phyloP scores from a whole-genome alignment of 352 stramenopile genomes.

The Blastocystis sp. region DNA sequence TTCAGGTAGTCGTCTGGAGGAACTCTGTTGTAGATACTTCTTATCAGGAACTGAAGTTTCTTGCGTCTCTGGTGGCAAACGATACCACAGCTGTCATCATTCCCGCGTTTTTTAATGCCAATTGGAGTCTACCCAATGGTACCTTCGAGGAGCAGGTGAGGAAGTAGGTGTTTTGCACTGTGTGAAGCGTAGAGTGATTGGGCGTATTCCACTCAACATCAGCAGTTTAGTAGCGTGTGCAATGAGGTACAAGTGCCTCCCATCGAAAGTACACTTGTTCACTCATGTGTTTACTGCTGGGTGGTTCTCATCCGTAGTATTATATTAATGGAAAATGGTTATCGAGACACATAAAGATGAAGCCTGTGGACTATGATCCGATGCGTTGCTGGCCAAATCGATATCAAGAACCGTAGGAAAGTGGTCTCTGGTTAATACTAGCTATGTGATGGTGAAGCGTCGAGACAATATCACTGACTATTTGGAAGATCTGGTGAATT shows the following conservation, averaged over 20 bases:
- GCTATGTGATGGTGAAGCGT: slow-evolving; percentile 6
- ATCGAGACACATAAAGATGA: neutral
- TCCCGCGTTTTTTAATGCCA: slow-evolving; percentile 37
- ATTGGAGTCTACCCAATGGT: slow-evolving; percentile 4
- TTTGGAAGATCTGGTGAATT: slow-evolving; percentile 11
- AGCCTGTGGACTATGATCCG: neutral
- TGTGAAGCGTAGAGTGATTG: neutral
- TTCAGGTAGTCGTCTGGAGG: neutral
- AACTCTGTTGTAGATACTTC: slow-evolving; percentile 4
- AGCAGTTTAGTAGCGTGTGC: neutral
- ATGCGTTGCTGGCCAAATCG: slow-evolving; percentile 7
- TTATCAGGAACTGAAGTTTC: neutral
- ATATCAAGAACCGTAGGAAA: neutral
- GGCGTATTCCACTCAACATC: slow-evolving; percentile 19
- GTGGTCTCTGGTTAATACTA: neutral
- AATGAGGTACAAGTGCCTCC: neutral
- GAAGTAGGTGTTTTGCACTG: neutral
- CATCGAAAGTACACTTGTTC: slow-evolving; percentile 14
- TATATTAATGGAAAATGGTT: neutral
- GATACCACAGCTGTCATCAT: neutral
- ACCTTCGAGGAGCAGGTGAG: slow-evolving; percentile 5
- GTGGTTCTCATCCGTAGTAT: neutral
- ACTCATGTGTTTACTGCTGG: neutral
- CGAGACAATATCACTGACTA: slow-evolving; percentile 1
- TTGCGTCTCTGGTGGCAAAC: neutral